Base-by-base conservation (phyloP, 495 filamentous ascomycete genomes). In the Mycothermus thermophilus region DNA sequence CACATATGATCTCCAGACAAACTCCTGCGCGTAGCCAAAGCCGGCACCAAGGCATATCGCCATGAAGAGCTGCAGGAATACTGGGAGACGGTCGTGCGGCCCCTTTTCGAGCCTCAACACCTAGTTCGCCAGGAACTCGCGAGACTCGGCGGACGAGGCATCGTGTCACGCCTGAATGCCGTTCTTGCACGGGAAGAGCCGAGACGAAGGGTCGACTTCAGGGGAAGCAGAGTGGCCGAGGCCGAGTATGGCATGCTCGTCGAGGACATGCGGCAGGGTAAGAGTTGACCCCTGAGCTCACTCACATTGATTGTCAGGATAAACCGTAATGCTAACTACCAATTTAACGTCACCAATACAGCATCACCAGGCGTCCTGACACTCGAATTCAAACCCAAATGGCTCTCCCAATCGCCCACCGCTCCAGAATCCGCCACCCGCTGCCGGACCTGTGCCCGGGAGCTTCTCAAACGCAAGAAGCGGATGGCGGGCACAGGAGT, bases 331-430 rank as follows among this genome's bases (percentile, higher is more conserved):
- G n/a, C n/a, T n/a, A n/a, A n/a, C n/a, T n/a, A n/a, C n/a, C n/a
- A n/a, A n/a, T n/a, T n/a, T n/a, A n/a, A n/a, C n/a, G n/a, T n/a
- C n/a, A n/a, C n/a, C n/a, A n/a, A n/a, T n/a, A n/a, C n/a, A 54
- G 45, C 59, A 6, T 21, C 48, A 5, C 43, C 43, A 8, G 55
- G 44, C 13, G 62, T 71, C 13, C 55, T 64, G 0, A 47, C 75
- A 1, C 58, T 85, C 15, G 83, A 97, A 54, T 75, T 96, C 46
- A 97, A 97, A 48, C 85, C 88, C 5, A 97, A 97, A 55, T 97
- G 90, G 90, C 72, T 95, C 1, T 51, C 67, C 5, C 87, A 88
- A 43, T 90, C 83, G 1, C 83, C 81, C 1, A 74, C 72, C 16
- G 87, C 87, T 0, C 86, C 85, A 1, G 5, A 44, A 0, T 43